phyloP scores from a whole-genome alignment of 1,284 basidiomycete genomes.

The Omphalotus olearius region DNA sequence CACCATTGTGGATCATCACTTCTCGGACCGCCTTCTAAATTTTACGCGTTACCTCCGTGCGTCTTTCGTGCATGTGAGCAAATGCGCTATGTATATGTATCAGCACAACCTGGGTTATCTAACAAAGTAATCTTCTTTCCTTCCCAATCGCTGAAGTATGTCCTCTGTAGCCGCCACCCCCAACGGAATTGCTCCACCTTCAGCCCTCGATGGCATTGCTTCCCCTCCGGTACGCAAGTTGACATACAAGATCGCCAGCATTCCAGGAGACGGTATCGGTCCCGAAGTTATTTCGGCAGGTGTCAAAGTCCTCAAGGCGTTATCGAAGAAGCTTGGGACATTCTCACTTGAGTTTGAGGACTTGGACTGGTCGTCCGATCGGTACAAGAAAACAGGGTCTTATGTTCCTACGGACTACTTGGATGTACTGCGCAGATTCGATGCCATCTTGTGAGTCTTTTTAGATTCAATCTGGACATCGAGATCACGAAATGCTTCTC shows the following conservation, averaged over 20 bases:
- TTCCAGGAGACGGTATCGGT: constrained; percentile 57
- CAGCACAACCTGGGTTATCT: too few species aligned
- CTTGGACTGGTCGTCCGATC: constrained; percentile 32
- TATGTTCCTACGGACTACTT: constrained; percentile 35
- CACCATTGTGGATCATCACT: too few species aligned
- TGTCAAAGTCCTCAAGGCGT: constrained; percentile 18
- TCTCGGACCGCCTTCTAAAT: too few species aligned
- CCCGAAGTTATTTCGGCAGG: constrained; percentile 17
- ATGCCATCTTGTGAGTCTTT: constrained; percentile 19
- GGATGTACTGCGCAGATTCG: constrained; percentile 27
- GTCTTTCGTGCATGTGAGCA: too few species aligned
- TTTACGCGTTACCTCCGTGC: too few species aligned
- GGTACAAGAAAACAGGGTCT: constrained; percentile 27
- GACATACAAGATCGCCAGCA: constrained; percentile 45
- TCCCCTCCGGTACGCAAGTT: background rate
- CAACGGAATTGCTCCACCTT: background rate
- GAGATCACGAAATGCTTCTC: constrained; percentile 11
- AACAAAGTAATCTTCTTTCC: too few species aligned
- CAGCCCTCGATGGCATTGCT: background rate
- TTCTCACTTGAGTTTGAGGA: constrained; percentile 32
- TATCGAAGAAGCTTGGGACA: constrained; percentile 17
- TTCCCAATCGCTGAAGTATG: too few species aligned
- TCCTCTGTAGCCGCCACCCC: too few species aligned
- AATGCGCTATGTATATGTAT: too few species aligned
- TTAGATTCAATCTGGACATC: background rate